Evolutionary conservation across 495 filamentous ascomycete genomes (phyloP).

Genomic region (Podospora fimiseda): DNA sequence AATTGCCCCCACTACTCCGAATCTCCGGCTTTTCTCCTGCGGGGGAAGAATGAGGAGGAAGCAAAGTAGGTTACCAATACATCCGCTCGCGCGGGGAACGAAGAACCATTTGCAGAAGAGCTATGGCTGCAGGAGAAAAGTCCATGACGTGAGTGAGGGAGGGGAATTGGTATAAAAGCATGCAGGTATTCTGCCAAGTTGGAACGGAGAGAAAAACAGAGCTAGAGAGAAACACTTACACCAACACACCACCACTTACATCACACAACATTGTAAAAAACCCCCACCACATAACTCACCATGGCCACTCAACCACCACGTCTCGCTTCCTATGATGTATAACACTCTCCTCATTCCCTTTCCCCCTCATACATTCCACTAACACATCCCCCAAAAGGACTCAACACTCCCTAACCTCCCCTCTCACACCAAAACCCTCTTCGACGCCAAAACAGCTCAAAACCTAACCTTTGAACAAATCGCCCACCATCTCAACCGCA

Average conservation of each 20-base stretch:
- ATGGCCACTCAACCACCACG: constrained; percentile 22
- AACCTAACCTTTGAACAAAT: constrained; percentile 78
- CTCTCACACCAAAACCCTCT: constrained; percentile 65
- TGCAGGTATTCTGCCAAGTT: not conserved
- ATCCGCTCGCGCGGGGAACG: too few relatives aligned
- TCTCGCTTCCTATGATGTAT: constrained; percentile 32
- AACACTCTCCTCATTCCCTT: not conserved
- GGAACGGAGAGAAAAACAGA: too few relatives aligned
- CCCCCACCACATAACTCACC: constrained; percentile 2
- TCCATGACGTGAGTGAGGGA: not conserved
- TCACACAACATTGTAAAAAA: not conserved
- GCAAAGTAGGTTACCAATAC: constrained; percentile 3
- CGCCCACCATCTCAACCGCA: constrained; percentile 66
- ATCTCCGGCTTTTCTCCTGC: constrained; percentile 29
- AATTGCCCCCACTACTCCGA: not conserved
- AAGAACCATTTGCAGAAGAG: not conserved
- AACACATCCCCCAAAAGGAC: constrained; percentile 24
- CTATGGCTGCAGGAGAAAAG: not conserved
- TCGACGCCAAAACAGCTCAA: constrained; percentile 71
- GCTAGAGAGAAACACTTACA: too few relatives aligned
- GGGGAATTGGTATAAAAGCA: not conserved
- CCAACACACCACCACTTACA: not conserved
- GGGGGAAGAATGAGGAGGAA: constrained; percentile 8
- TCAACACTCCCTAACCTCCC: constrained; percentile 52
- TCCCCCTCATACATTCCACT: not conserved